Evolutionary conservation across 2,329 filamentous ascomycete species (phyloP).

Genomic region (Pseudocercospora cruenta): DNA sequence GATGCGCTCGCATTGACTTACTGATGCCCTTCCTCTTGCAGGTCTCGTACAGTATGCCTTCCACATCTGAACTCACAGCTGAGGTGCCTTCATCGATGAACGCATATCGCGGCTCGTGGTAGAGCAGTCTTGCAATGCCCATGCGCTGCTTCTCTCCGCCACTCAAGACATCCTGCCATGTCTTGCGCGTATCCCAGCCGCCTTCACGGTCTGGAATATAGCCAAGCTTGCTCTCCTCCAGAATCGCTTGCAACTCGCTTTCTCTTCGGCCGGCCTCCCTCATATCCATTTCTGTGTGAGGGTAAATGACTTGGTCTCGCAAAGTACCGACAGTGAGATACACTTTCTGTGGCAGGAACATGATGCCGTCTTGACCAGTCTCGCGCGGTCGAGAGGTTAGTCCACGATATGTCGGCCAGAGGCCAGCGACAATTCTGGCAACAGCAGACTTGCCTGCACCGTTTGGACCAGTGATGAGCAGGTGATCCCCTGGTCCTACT

Average conservation of each 20-base stretch:
- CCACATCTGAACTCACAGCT: conserved; percentile 91
- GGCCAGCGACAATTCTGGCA: conserved; percentile 80
- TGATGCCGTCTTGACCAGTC: conserved; percentile 77
- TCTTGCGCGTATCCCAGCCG: conserved; percentile 94
- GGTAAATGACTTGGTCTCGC: conserved; percentile 96
- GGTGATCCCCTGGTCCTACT: conserved; percentile 85
- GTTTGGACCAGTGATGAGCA: conserved; percentile 92
- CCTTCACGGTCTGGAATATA: conserved; percentile 92
- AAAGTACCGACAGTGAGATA: conserved; percentile 91
- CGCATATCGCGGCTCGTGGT: conserved; percentile 92
- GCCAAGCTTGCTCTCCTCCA: conserved; percentile 82
- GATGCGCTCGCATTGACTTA: conserved; percentile 52
- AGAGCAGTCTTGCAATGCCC: conserved; percentile 84
- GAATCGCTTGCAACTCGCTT: conserved; percentile 72
- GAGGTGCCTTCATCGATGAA: conserved; percentile 96
- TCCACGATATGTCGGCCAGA: conserved; percentile 96
- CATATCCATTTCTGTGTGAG: conserved; percentile 94
- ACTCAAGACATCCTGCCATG: conserved; percentile 98
- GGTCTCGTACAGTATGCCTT: conserved; percentile 88
- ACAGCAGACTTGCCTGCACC: conserved; percentile 93
- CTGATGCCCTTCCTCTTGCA: conserved; percentile 93
- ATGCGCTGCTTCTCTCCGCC: conserved; percentile 97
- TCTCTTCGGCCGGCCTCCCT: conserved; percentile 76
- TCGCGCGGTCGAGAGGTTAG: conserved; percentile 84
- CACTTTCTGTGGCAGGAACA: conserved; percentile 94